phyloP scores from a whole-genome alignment of 805 yeast genomes.

The Kregervanrija fluxuum region DNA sequence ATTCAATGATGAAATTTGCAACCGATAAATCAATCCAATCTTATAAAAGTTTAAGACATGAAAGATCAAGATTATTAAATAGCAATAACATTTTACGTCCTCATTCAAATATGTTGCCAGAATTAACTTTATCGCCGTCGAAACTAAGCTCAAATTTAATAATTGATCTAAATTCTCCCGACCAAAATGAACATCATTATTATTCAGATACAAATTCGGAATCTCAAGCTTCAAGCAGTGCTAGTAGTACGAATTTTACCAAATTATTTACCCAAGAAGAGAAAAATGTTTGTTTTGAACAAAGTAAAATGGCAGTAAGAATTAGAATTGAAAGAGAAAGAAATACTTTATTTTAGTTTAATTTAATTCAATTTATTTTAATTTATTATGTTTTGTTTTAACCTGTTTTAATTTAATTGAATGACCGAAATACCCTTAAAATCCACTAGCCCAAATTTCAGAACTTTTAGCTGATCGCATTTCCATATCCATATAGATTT shows the following conservation, averaged over 20 bases:
- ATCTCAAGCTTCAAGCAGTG: slow-evolving; percentile 9
- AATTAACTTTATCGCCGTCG: slow-evolving; percentile 1
- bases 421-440: not conserved
- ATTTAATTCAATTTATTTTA: not conserved
- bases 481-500: not conserved
- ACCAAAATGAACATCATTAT: slow-evolving; percentile 9
- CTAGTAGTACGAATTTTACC: slow-evolving; percentile 6
- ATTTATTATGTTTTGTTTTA: not conserved
- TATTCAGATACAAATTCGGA: slow-evolving; percentile 13
- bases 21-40: slow-evolving; percentile 8
- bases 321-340: slow-evolving; percentile 30
- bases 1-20: slow-evolving; percentile 3
- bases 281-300: slow-evolving; percentile 21
- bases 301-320: slow-evolving; percentile 28
- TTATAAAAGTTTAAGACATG: slow-evolving; percentile 12
- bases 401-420: not conserved
- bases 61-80: slow-evolving; percentile 8
- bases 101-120: slow-evolving; percentile 2
- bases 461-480: not conserved
- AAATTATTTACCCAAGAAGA: slow-evolving; percentile 20
- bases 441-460: not conserved
- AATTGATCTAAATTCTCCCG: slow-evolving; percentile 7
- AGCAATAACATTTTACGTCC: not conserved
- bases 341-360: slow-evolving; percentile 1
- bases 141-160: slow-evolving; percentile 1